Conservation (phyloP, 2,329 filamentous ascomycete species). For the Salinomyces thailandicus region DNA sequence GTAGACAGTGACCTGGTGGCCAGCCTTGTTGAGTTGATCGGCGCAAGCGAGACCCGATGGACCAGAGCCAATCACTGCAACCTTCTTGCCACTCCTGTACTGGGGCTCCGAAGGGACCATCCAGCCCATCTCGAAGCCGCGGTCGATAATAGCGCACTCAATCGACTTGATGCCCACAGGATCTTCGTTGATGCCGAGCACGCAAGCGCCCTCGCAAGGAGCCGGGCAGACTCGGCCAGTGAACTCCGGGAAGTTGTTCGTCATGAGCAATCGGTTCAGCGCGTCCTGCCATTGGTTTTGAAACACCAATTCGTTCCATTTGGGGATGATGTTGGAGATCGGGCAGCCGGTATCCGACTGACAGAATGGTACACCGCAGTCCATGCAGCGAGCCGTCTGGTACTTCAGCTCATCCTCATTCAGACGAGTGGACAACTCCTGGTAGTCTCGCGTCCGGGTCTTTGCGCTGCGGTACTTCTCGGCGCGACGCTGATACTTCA, state of each 20-base stretch:
- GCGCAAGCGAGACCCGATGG: constrained; percentile 82
- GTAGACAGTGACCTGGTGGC: constrained; percentile 80
- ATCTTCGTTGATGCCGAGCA: constrained; percentile 92
- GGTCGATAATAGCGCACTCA: constrained; percentile 94
- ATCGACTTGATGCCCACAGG: constrained; percentile 98
- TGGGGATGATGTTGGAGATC: constrained; percentile 95
- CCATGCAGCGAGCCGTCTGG: constrained; percentile 94
- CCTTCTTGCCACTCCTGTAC: constrained; percentile 73
- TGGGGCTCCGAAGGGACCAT: constrained; percentile 76
- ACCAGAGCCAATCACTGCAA: constrained; percentile 85
- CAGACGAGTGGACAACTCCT: constrained; percentile 75
- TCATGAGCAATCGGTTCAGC: constrained; percentile 83
- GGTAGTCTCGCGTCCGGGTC: constrained; percentile 85
- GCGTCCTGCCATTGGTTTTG: constrained; percentile 78
- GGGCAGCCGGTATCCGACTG: constrained; percentile 93
- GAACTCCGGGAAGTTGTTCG: constrained; percentile 98
- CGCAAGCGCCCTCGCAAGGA: constrained; percentile 91
- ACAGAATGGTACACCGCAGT: constrained; percentile 96
- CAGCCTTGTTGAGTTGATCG: constrained; percentile 88
- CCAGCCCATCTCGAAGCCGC: constrained; percentile 96
- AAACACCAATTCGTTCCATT: constrained; percentile 70
- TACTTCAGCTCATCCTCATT: constrained; percentile 95
- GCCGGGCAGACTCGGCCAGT: constrained; percentile 94
- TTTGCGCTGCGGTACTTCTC: constrained; percentile 87
- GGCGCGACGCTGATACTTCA: constrained; percentile 85